A percentile compares a stretch with the other conserved stretches of the same genome.
Evolutionary conservation across 768 basidiomycete genomes (phyloP).

Genomic region (Phaffia australis): DNA sequence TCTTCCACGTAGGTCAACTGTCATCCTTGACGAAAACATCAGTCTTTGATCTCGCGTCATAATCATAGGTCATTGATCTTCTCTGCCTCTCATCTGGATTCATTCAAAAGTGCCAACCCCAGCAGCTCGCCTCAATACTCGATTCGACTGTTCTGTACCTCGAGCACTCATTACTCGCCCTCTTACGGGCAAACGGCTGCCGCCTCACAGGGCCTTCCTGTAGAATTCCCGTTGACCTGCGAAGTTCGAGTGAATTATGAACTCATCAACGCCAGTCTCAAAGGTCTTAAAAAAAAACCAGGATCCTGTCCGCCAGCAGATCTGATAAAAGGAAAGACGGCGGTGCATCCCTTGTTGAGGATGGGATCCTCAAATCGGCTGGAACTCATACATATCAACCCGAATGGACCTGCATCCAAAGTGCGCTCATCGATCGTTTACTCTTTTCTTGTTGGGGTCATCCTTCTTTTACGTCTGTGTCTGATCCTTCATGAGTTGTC

Average conservation of each 20-base stretch:
- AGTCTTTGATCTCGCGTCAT: not conserved
- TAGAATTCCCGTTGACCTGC: constrained; percentile 84
- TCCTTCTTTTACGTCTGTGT: not conserved
- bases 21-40: not conserved
- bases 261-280: constrained; percentile 61
- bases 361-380: constrained; percentile 48
- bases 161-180: constrained; percentile 35
- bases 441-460: not conserved
- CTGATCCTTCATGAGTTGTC: not conserved
- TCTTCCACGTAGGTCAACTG: constrained; percentile 6
- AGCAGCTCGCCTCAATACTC: constrained; percentile 29
- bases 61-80: not conserved
- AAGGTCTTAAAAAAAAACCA: constrained; percentile 89
- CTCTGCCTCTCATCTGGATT: not conserved
- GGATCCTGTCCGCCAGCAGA: constrained; percentile 89
- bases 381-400: constrained; percentile 85
- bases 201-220: constrained; percentile 41
- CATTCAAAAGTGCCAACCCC: constrained; percentile 25
- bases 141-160: constrained; percentile 38
- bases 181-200: constrained; percentile 20
- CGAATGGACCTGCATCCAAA: constrained; percentile 36
- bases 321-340: constrained; percentile 42
- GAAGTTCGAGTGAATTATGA: constrained; percentile 76
- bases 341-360: constrained; percentile 27
- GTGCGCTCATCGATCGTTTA: constrained; percentile 3